Evolutionary conservation across 768 basidiomycete genomes (phyloP), one percentile per base, ranked within the genome.

Genomic region (Leucocoprinus sp.): DNA sequence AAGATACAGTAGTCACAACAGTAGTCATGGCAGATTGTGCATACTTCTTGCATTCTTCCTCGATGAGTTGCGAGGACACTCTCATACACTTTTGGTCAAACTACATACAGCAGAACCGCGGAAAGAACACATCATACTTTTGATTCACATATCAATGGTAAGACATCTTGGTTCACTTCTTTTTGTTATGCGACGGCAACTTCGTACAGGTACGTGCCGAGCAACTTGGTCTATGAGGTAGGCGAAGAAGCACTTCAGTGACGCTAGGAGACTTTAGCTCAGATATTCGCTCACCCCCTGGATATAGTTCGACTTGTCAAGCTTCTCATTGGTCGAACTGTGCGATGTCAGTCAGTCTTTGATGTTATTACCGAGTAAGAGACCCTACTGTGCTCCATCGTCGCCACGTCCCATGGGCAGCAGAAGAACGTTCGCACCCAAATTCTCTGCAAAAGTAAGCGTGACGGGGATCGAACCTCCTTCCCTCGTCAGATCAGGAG

Each of bases 381-480:
- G 12, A 4, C 78, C 85, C 52, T 57, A 90, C 84, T 92, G 90
- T 33, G 91, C 88, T 54, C 93, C 95, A 52, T 98, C 95, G 57
- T 97, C 92, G 2, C 89, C 88, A 40, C 93, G 73, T 2, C 92
- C 92, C 83, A 95, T 93, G 0, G 93, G 95, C 22, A 97, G 70
- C 15, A 97, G 67, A 46, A 93, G 61, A 7, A 96, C 89, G 57
- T 93, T 96, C 45, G 92, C 83, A 9, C 79, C 78, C 37, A 96
- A 67, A 35, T 78, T 78, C 58, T 96, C 90, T 8, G 93, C 90
- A 60, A 98, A 95, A 1, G 91, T 93, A 47, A 97, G 72, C 3
- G 92, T 93, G 23, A 95, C 88, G 0, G 93, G 93, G 51, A 93
- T 93, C 5, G 89, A 90, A 4, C 93, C 93, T n/a, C 91, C 91